Percentiles rank a stretch among this genome's conserved stretches.
These are phyloP conservation scores for Candida saitoana DNA, from an alignment of 805 yeast genomes.

Conservation along the genomic window DNA sequence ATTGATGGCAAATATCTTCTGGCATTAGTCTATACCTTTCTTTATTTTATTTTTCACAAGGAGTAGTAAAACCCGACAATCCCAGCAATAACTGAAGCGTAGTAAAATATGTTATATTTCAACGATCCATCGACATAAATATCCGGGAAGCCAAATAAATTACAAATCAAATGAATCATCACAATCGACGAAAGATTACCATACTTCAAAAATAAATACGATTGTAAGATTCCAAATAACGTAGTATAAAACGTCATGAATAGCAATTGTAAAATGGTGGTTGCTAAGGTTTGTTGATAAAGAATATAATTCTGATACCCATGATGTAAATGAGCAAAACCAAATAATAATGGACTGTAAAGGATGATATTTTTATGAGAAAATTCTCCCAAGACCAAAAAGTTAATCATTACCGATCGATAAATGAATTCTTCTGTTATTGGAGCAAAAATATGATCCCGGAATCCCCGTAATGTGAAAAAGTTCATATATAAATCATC, in stretches of 20 bases:
- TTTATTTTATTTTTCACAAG: too few species aligned
- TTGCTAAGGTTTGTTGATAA: constrained; percentile 22
- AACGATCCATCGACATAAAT: constrained; percentile 11
- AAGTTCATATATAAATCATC: constrained; percentile 14
- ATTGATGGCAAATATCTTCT: too few species aligned
- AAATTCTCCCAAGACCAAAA: constrained; percentile 8
- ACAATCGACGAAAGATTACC: constrained; percentile 53
- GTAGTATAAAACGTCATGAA: constrained; percentile 69
- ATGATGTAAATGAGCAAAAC: constrained; percentile 78
- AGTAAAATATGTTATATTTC: not conserved
- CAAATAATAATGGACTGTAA: constrained; percentile 63
- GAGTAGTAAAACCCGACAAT: not conserved
- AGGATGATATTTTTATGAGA: constrained; percentile 14
- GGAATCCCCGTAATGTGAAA: constrained; percentile 35
- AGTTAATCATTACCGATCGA: constrained; percentile 41
- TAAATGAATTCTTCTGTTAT: constrained; percentile 73
- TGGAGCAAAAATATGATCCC: constrained; percentile 70
- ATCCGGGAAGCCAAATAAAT: constrained; percentile 64
- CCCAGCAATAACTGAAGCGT: not conserved
- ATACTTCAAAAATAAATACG: constrained; percentile 49
- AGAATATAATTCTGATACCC: constrained; percentile 45
- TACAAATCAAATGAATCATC: constrained; percentile 63
- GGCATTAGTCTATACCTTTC: too few species aligned
- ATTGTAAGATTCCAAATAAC: constrained; percentile 66
- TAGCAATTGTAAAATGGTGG: constrained; percentile 47